Base-by-base conservation (phyloP, 768 basidiomycete genomes). In the Podaxis sp. region DNA sequence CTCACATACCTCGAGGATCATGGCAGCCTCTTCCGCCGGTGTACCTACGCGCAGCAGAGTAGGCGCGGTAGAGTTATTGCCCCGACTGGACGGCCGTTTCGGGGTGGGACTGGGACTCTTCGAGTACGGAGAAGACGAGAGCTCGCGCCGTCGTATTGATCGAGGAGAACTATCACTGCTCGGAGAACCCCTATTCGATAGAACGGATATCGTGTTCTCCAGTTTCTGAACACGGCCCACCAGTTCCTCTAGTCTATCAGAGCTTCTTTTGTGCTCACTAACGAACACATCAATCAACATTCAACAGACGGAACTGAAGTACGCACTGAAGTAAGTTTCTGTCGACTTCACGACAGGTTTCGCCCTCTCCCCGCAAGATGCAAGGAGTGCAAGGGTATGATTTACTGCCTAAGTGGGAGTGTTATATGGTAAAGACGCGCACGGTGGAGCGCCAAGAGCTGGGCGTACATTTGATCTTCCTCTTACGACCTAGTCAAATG, bases 311-410 rank as follows among this genome's bases (percentile, higher is more conserved):
- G n/a, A 50, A 50, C 4, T 57, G 32, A 4, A 27, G 25, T 11
- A 61, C 64, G 36, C 50, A 66, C 67, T 68, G 59, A 1, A 61
- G 46, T 35, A 54, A 18, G 35, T 18, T 64, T 58, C 62, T 64
- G 57, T 69, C 70, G 27, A 71, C 70, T 53, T 71, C 70, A 51
- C 67, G 62, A 53, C 70, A 71, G 18, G 63, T 37, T 14, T 68
- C 66, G 16, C 65, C 66, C 52, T 71, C 70, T 16, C 70, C 70
- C 18, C 70, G 59, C 6, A 71, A 63, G 14, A 67, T 61, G 40
- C 70, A 71, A 13, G 70, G 70, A 5, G 70, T 67, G 48, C 70
- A 71, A 16, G 70, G 70, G 47, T 68, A 69, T 7, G 68, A 64
- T 42, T 68, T 66, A 50, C 67, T 71, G 51, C 70, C 70, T 71